Evolutionary conservation across 2,329 filamentous ascomycete genomes (phyloP).

Genomic region (Fusarium sororula): DNA sequence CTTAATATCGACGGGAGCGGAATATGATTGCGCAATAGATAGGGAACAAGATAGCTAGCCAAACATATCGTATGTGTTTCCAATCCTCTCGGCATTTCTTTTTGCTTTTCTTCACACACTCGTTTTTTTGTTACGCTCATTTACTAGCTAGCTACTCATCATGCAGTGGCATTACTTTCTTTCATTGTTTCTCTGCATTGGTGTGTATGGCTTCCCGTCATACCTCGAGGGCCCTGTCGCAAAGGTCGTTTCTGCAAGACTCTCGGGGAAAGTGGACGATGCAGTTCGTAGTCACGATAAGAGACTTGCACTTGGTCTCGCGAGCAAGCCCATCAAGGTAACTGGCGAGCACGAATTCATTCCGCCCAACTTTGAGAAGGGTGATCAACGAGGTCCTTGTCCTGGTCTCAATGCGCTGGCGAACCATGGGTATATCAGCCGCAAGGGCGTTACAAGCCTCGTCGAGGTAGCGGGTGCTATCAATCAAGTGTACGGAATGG

Average conservation of each 20-base stretch:
- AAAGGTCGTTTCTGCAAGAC: not conserved
- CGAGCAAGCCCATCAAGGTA: slow-evolving; percentile 5
- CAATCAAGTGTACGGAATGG: slow-evolving; percentile 24
- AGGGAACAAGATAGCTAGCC: not conserved
- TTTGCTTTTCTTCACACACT: not conserved
- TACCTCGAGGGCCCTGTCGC: not conserved
- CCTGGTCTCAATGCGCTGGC: slow-evolving; percentile 50
- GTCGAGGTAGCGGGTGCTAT: slow-evolving; percentile 18
- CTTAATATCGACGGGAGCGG: not conserved
- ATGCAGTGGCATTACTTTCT: slow-evolving; percentile 14
- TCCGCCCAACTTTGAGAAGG: slow-evolving; percentile 38
- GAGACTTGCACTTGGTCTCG: not conserved
- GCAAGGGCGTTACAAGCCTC: slow-evolving; percentile 31
- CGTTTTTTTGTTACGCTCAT: not conserved
- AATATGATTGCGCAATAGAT: not conserved
- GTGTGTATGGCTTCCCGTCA: not conserved
- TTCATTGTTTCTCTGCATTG: not conserved
- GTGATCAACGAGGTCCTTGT: slow-evolving; percentile 44
- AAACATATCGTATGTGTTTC: slow-evolving; percentile 10
- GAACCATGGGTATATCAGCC: slow-evolving; percentile 48
- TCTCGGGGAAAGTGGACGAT: not conserved
- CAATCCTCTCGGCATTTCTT: not conserved
- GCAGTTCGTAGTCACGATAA: not conserved
- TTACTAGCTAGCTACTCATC: not conserved
- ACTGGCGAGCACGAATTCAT: slow-evolving; percentile 38